Conservation (phyloP, 768 basidiomycete genomes). For the Boletus rubroflammeus region DNA sequence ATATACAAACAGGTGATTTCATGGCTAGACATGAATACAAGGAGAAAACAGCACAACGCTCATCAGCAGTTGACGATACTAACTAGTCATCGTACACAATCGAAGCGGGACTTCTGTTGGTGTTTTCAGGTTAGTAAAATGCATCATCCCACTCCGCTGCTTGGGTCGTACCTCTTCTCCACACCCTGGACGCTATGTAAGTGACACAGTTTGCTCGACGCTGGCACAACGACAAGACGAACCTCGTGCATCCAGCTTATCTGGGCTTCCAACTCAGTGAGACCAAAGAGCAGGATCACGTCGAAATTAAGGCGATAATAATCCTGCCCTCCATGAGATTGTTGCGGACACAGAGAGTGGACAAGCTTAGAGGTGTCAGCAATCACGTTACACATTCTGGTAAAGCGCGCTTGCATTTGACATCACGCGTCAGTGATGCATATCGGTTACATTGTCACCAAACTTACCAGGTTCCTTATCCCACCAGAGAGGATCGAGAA, state of each 20-base stretch:
- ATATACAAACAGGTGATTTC: neutral
- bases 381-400: constrained; percentile 9
- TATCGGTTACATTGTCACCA: neutral
- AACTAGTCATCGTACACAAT: constrained; percentile 20
- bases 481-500: constrained; percentile 6
- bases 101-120: constrained; percentile 18
- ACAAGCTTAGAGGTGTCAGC: constrained; percentile 9
- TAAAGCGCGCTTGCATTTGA: constrained; percentile 1
- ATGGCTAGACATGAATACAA: neutral
- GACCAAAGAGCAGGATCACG: constrained; percentile 39
- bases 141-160: neutral
- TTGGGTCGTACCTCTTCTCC: constrained; percentile 10
- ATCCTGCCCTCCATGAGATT: neutral
- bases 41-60: neutral
- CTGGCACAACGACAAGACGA: neutral
- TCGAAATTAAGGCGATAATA: constrained; percentile 26
- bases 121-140: neutral
- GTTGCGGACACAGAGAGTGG: neutral
- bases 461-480: constrained; percentile 15
- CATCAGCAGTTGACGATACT: neutral
- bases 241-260: constrained; percentile 39
- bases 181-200: constrained; percentile 13
- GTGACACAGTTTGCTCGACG: neutral
- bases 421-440: neutral
- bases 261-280: constrained; percentile 45